These are phyloP conservation scores for Silybum marianum DNA, from an alignment of 129 eudicot genomes.

Conservation along the genomic window DNA sequence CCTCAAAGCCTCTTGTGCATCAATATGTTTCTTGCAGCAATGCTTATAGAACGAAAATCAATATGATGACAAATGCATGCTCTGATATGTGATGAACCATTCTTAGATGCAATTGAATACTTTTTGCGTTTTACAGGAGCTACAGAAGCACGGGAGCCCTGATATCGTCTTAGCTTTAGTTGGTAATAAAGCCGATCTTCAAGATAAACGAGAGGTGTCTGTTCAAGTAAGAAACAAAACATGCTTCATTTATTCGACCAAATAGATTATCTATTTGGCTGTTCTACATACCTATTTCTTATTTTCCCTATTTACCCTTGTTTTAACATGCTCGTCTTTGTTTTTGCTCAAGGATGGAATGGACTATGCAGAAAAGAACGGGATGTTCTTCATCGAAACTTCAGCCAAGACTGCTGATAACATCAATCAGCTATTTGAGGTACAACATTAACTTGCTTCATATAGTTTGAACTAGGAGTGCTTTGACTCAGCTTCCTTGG, in stretches of 20 bases:
- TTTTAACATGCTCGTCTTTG: constrained; percentile 12
- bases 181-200: constrained; percentile 97
- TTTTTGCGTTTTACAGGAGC: constrained; percentile 52
- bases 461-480: neutral
- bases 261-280: neutral
- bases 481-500: neutral
- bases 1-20: neutral
- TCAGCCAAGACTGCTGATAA: constrained; percentile 99
- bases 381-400: constrained; percentile 97
- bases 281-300: neutral
- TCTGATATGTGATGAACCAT: too few relatives aligned
- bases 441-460: constrained; percentile 22
- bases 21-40: neutral
- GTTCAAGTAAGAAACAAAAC: constrained; percentile 64
- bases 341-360: constrained; percentile 65
- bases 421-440: constrained; percentile 99
- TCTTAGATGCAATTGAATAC: too few relatives aligned
- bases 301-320: neutral
- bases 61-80: neutral
- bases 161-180: constrained; percentile 97
- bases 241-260: neutral
- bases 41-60: neutral
- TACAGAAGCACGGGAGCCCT: constrained; percentile 97
- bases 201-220: constrained; percentile 86
- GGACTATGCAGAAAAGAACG: constrained; percentile 88